Evolutionary conservation across 1,284 basidiomycete genomes (phyloP), one percentile per base, ranked within the genome.

Genomic region (Singerocomus inundabilis): DNA sequence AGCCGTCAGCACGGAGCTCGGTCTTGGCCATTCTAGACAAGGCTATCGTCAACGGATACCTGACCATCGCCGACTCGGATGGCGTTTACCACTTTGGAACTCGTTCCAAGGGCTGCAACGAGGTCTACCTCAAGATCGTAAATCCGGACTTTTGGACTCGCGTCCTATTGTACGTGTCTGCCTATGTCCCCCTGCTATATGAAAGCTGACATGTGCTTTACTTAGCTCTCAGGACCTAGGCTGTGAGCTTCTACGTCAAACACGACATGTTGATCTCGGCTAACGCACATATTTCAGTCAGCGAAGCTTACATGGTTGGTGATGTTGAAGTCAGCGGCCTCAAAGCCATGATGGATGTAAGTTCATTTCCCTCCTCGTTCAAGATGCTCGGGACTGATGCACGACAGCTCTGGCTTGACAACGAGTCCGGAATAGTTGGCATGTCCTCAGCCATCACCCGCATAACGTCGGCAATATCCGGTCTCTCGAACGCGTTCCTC

Each of bases 301-400:
- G 89, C 63, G 93, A 96, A 75, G 88, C 90, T 2, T 93, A 88
- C 72, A 92, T 93, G 85, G 76, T 85, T 59, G 88, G 88, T 44
- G 88, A 93, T 54, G 77, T 92, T 39, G 76, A 90, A 62, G 81
- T 88, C 6, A 80, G 80, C 51, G 80, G 84, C 62, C 78, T 95
- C 50, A 84, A 83, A 60, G 76, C 78, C 26, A 77, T 85, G 48
- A 92, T 94, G 81, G 80, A 88, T 66, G 91, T 90, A 64, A 61
- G 88, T 52, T 12, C 15, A 31, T 75, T 36, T 35, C 18, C n/a
- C 16, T 0, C 7, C 5, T 29, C 31, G 1, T 31, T 36, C 13
- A 46, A 39, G 33, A 45, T 52, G 49, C 52, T 53, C 44, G 48
- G 50, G 35, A 35, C 55, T 56, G 33, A 66, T 26, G 29, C 8